These are phyloP conservation scores for Wickerhamomyces mucosus DNA, from an alignment of 805 yeast genomes.

Conservation along the genomic window DNA sequence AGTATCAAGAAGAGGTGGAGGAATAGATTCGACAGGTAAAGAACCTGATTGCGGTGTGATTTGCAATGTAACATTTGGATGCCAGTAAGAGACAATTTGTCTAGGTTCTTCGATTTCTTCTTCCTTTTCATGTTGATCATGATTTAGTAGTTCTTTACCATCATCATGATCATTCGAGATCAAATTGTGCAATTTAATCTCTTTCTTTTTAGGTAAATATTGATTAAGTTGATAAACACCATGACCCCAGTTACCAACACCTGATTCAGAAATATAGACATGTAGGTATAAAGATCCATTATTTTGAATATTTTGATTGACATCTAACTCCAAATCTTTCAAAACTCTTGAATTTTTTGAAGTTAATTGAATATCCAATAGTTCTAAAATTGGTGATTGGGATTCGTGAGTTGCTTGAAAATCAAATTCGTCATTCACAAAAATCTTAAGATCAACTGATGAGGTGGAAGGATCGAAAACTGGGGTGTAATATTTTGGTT, in stretches of 20 bases:
- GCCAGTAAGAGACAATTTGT: constrained; percentile 23
- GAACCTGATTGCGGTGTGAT: constrained; percentile 17
- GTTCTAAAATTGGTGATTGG: constrained; percentile 1
- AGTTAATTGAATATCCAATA: constrained; percentile 5
- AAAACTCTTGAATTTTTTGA: too few relatives aligned
- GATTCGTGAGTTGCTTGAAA: constrained; percentile 2
- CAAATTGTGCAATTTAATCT: constrained; percentile 22
- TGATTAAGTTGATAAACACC: constrained; percentile 19
- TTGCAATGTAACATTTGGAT: constrained; percentile 27
- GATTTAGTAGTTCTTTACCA: constrained; percentile 8
- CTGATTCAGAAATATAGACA: constrained; percentile 15
- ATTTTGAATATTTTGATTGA: constrained; percentile 6
- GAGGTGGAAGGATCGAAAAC: constrained; percentile 10
- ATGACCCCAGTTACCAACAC: constrained; percentile 12
- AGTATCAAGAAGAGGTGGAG: constrained; percentile 16
- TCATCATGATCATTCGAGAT: constrained; percentile 14
- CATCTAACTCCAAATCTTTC: too few relatives aligned
- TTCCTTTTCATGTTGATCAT: too few relatives aligned
- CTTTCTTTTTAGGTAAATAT: constrained; percentile 21
- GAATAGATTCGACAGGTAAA: constrained; percentile 12
- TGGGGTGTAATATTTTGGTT: constrained; percentile 14
- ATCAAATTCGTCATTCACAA: constrained; percentile 13
- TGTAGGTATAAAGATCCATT: constrained; percentile 29
- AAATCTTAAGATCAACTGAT: constrained; percentile 13
- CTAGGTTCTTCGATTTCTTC: constrained; percentile 7